A percentile compares a stretch with the other conserved stretches of the same genome.
These are phyloP conservation scores for Simplicillium aogashimaense DNA, from an alignment of 2,329 filamentous ascomycete species.

Conservation along the genomic window DNA sequence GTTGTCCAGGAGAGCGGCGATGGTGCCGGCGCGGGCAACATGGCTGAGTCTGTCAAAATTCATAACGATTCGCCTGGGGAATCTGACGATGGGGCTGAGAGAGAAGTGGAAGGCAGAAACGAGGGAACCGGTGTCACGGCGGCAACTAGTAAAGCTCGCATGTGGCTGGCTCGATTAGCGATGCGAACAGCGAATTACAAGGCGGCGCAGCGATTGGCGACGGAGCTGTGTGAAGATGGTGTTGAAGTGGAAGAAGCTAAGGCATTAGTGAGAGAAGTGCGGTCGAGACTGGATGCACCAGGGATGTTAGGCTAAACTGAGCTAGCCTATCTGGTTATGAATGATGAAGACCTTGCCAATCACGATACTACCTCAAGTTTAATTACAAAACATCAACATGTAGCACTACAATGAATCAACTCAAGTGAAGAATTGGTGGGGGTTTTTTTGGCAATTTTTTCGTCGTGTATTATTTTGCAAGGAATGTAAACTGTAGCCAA, in stretches of 20 bases:
- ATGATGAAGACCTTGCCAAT: too few relatives aligned
- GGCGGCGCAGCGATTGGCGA: conserved; percentile 70
- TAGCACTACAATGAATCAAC: too few relatives aligned
- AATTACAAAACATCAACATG: too few relatives aligned
- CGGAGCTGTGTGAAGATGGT: conserved; percentile 89
- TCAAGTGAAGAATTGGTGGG: too few relatives aligned
- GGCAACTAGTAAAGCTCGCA: conserved; percentile 81
- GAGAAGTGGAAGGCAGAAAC: conserved; percentile 19
- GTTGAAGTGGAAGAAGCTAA: conserved; percentile 97
- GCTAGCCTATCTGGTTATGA: too few relatives aligned
- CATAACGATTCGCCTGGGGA: conserved; percentile 41
- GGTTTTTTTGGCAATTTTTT: not conserved
- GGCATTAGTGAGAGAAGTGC: conserved; percentile 77
- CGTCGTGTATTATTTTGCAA: too few relatives aligned
- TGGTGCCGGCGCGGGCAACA: conserved; percentile 26
- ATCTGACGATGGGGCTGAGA: conserved; percentile 26
- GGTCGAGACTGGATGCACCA: conserved; percentile 59
- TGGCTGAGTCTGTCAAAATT: conserved; percentile 41
- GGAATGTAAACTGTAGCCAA: too few relatives aligned
- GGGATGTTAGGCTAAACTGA: conserved; percentile 16
- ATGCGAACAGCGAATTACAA: conserved; percentile 67
- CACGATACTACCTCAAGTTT: too few relatives aligned
- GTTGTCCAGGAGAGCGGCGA: conserved; percentile 82
- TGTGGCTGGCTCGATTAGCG: conserved; percentile 85
- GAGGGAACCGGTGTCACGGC: conserved; percentile 76